phyloP scores from a whole-genome alignment of 129 eudicot genomes.

The Sambucus nigra region DNA sequence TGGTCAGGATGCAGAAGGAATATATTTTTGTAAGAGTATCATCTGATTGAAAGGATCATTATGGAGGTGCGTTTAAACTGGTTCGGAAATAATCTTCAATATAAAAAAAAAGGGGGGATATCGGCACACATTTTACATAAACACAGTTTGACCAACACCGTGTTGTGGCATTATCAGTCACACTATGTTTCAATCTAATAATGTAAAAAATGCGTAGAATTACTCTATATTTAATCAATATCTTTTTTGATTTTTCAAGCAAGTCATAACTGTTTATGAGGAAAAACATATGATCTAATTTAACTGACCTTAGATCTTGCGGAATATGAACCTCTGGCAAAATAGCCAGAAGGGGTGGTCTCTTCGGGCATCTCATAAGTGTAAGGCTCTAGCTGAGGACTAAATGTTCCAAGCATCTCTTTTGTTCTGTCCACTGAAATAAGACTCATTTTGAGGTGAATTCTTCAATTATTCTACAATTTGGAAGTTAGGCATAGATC shows the following conservation, averaged over 20 bases:
- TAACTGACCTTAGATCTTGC: constrained; percentile 45
- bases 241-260: constrained; percentile 6
- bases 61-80: too few species aligned
- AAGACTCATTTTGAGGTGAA: not conserved
- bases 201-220: too few species aligned
- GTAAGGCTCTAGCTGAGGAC: constrained; percentile 53
- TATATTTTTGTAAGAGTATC: too few species aligned
- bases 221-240: too few species aligned
- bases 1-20: too few species aligned
- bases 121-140: too few species aligned
- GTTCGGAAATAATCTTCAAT: too few species aligned
- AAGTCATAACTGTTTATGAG: not conserved
- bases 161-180: too few species aligned
- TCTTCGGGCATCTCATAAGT: constrained; percentile 60
- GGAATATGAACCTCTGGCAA: constrained; percentile 59
- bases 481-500: not conserved
- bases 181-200: too few species aligned
- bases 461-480: not conserved
- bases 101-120: too few species aligned
- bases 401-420: constrained; percentile 68
- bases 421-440: constrained; percentile 47
- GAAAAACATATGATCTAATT: not conserved
- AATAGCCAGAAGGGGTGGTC: constrained; percentile 61
- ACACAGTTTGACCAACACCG: too few species aligned
- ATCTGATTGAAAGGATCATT: too few species aligned